These are phyloP conservation scores for Dichotomocladium elegans DNA, from an alignment of 371 early-diverging fungal genomes.

Conservation along the genomic window DNA sequence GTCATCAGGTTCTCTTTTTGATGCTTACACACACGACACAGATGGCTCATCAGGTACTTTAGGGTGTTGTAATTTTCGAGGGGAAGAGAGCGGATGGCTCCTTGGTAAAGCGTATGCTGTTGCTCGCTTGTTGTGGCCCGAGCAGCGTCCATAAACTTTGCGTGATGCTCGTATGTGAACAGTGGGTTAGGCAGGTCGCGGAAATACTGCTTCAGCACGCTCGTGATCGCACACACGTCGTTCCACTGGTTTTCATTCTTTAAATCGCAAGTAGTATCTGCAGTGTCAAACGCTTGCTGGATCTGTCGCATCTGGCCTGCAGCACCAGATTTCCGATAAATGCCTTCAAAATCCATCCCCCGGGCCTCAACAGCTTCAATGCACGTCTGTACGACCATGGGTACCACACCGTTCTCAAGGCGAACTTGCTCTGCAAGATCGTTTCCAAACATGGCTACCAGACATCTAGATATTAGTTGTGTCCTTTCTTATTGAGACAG, in stretches of 20 bases:
- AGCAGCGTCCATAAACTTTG: slow-evolving; percentile 70
- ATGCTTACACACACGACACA: slow-evolving; percentile 47
- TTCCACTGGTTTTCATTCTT: slow-evolving; percentile 48
- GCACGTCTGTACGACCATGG: slow-evolving; percentile 75
- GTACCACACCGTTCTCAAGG: slow-evolving; percentile 44
- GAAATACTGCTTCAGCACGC: slow-evolving; percentile 92
- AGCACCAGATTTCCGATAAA: slow-evolving; percentile 92
- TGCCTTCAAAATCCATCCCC: slow-evolving; percentile 84
- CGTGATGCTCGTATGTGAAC: slow-evolving; percentile 76
- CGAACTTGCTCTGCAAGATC: slow-evolving; percentile 23
- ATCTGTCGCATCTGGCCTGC: slow-evolving; percentile 73
- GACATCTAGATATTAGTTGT: no score
- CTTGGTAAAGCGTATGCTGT: slow-evolving; percentile 23
- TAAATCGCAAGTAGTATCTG: slow-evolving; percentile 47
- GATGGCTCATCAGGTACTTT: slow-evolving; percentile 16
- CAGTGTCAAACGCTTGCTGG: slow-evolving; percentile 45
- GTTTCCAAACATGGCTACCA: slow-evolving; percentile 26
- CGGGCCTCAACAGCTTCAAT: slow-evolving; percentile 74
- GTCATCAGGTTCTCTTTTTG: slow-evolving; percentile 80
- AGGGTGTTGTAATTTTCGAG: slow-evolving; percentile 41
- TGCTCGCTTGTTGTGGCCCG: slow-evolving; percentile 12
- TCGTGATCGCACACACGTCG: slow-evolving; percentile 78
- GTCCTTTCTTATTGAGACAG: no score
- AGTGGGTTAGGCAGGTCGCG: slow-evolving; percentile 91
- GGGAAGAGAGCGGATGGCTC: slow-evolving; percentile 31